Percentiles rank a stretch among this genome's conserved stretches.
Conservation (phyloP, 371 early-diverging fungal species). For the Zychaea mexicana region DNA sequence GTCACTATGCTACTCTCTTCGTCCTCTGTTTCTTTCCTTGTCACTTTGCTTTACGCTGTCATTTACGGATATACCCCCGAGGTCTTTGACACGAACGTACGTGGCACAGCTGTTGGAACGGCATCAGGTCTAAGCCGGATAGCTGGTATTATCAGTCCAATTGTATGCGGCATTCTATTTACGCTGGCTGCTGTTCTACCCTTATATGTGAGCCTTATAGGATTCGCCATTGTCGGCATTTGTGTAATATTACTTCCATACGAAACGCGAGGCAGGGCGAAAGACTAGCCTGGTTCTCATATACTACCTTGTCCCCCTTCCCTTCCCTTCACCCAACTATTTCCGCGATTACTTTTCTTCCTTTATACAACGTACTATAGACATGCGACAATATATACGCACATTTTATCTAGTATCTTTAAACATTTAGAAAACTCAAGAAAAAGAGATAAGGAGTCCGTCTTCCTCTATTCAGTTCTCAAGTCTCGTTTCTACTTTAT, state of each 20-base stretch:
- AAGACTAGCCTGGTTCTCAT: not conserved
- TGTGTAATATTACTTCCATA: constrained; percentile 72
- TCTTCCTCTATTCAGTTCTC: not conserved
- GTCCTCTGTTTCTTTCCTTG: constrained; percentile 69
- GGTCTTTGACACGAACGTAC: constrained; percentile 75
- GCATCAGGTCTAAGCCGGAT: constrained; percentile 79
- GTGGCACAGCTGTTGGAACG: constrained; percentile 83
- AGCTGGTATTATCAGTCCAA: constrained; percentile 77
- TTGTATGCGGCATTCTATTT: constrained; percentile 70
- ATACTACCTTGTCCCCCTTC: too few species aligned
- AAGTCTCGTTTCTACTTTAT: not conserved
- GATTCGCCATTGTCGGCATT: constrained; percentile 60
- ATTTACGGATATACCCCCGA: constrained; percentile 91
- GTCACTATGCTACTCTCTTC: constrained; percentile 65
- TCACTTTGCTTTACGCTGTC: constrained; percentile 82
- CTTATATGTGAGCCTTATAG: constrained; percentile 66
- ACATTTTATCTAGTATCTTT: too few species aligned
- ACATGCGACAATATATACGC: too few species aligned
- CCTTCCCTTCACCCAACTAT: too few species aligned
- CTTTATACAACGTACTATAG: too few species aligned
- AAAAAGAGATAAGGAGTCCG: too few species aligned
- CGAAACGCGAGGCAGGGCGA: constrained; percentile 53
- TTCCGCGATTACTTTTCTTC: too few species aligned
- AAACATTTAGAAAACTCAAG: too few species aligned
- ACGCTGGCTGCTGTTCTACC: constrained; percentile 61